Evolutionary conservation across 192 early-diverging fungal species (phyloP), one percentile per base, ranked within the genome.

Genomic region (Podila epigama): DNA sequence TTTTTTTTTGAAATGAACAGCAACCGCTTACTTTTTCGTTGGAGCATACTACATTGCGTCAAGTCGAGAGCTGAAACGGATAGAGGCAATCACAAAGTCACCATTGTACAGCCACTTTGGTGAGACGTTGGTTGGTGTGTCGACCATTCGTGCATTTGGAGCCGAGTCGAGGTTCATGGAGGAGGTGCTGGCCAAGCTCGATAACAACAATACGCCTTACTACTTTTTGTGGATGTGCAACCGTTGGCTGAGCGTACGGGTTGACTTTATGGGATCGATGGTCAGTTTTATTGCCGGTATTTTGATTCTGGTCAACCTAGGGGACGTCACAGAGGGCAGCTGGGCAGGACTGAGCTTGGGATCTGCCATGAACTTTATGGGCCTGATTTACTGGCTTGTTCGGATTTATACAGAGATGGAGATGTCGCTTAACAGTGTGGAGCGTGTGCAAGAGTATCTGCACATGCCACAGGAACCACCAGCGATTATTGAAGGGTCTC

Each of bases 191-290:
- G 53, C 66, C 36, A 83, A 79, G 12, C 33, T 83, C 12, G 85
- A 96, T 65, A 81, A 81, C 63, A 91, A 94, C 80, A 90, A 94
- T 70, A 80, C 96, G 8, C 89, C 95, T 0, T 94, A 86, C 60
- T 94, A 93, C 62, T 84, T 90, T 51, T 69, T 95, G 35, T 95
- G 95, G 92, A 84, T 85, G 39, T 80, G 88, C 35, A 95, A 95
- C 81, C 83, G 94, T 31, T 97, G 96, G 96, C 88, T 98, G 42
- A 92, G 88, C 57, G 66, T 94, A n/a, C 89, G 97, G 6, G 90
- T 91, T 42, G 91, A 90, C 54, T 65, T 90, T 11, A 82, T 92
- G 4, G 92, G 91, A 41, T 87, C 89, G 10, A 36, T 89, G 12
- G 91, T 96, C n/a, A 81, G 84, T 22, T 87, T 93, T 29, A 80